phyloP scores from a whole-genome alignment of 495 filamentous ascomycete species.

The Annulohypoxylon stygium region DNA sequence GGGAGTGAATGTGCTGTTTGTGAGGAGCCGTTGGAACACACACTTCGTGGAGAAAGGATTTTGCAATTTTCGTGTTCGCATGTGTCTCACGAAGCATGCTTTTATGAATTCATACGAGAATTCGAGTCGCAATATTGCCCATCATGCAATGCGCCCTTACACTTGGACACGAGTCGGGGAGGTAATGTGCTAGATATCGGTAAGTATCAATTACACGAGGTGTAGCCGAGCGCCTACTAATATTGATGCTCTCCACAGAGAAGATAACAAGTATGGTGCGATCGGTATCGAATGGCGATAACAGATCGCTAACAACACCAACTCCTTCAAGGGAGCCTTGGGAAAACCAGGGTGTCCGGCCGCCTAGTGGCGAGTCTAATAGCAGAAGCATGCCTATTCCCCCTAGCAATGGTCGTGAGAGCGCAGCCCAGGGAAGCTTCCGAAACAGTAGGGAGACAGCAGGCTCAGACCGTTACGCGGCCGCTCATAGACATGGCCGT shows the following conservation, averaged over 20 bases:
- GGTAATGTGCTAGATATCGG: constrained; percentile 95
- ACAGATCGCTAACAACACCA: constrained; percentile 64
- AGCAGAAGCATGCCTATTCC: constrained; percentile 48
- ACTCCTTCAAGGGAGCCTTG: constrained; percentile 61
- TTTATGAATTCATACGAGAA: constrained; percentile 98
- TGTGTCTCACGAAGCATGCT: constrained; percentile 98
- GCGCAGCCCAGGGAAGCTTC: constrained; percentile 54
- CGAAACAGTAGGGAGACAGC: constrained; percentile 70
- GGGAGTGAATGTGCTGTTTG: constrained; percentile 96
- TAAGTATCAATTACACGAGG: constrained; percentile 59
- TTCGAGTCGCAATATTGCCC: constrained; percentile 96
- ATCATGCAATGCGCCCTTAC: constrained; percentile 91
- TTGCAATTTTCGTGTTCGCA: constrained; percentile 96
- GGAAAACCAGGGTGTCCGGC: constrained; percentile 63
- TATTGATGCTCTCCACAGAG: constrained; percentile 66
- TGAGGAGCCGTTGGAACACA: constrained; percentile 97
- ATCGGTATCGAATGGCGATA: constrained; percentile 79
- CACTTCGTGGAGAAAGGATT: constrained; percentile 92
- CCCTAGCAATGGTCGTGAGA: constrained; percentile 51
- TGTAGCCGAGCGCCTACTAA: constrained; percentile 28
- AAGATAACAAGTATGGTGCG: constrained; percentile 96
- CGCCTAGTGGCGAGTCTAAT: constrained; percentile 64
- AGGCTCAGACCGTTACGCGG: constrained; percentile 72
- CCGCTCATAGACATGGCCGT: constrained; percentile 78
- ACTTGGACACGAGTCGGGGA: constrained; percentile 93